Evolutionary conservation across 2,329 filamentous ascomycete genomes (phyloP).

Genomic region (Apiospora rasikravindrae): DNA sequence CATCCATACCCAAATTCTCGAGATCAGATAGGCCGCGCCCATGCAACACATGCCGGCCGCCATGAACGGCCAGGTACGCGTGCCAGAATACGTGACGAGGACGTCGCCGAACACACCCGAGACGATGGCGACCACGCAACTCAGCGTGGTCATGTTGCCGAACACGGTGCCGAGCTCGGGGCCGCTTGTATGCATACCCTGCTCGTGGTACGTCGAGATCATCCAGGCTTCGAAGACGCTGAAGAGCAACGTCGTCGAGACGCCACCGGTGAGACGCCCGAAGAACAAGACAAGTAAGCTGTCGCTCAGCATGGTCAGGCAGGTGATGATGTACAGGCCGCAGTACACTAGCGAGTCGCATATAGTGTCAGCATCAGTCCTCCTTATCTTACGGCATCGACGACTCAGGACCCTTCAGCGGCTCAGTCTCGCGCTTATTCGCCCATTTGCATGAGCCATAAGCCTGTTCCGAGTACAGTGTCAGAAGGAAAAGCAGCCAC

Average conservation of each 20-base stretch:
- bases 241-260: slow-evolving; percentile 62
- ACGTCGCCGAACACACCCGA: slow-evolving; percentile 56
- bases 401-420: neutral
- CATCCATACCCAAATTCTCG: slow-evolving; percentile 49
- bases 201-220: slow-evolving; percentile 54
- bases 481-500: neutral
- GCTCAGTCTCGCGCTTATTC: neutral
- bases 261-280: slow-evolving; percentile 60
- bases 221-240: slow-evolving; percentile 67
- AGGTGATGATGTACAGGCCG: slow-evolving; percentile 55
- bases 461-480: neutral
- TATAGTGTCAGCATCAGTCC: neutral
- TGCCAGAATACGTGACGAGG: slow-evolving; percentile 50
- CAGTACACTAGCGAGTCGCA: slow-evolving; percentile 52
- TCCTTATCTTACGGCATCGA: neutral
- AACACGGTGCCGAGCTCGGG: slow-evolving; percentile 53
- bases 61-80: slow-evolving; percentile 56
- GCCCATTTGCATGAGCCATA: neutral
- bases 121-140: slow-evolving; percentile 56
- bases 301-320: slow-evolving; percentile 54
- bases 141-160: slow-evolving; percentile 54
- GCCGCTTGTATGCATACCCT: slow-evolving; percentile 47
- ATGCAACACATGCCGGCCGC: slow-evolving; percentile 32
- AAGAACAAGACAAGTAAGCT: slow-evolving; percentile 52
- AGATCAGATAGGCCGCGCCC: slow-evolving; percentile 49